Percentiles rank a stretch among this genome's conserved stretches.
These are phyloP conservation scores for Protea cynaroides DNA, from an alignment of 164 flowering plant species.

Conservation along the genomic window DNA sequence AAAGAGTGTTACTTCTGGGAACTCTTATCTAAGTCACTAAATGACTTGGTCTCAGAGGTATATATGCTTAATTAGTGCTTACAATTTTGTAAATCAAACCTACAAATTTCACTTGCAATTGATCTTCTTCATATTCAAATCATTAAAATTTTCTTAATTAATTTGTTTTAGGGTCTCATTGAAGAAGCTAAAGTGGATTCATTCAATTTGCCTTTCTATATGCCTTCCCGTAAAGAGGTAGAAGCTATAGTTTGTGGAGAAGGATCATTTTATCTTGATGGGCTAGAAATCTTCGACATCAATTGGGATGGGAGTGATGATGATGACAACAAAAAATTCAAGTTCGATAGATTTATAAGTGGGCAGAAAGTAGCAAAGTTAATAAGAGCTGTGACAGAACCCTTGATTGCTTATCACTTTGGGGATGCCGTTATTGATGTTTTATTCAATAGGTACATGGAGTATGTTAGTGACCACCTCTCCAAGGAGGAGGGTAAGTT, in stretches of 20 bases:
- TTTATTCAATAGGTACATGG: conserved; percentile 5
- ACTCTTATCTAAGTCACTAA: neutral
- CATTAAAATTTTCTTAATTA: neutral
- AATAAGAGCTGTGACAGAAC: conserved; percentile 13
- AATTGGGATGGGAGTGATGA: conserved; percentile 9
- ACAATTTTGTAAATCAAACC: neutral
- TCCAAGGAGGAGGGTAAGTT: neutral
- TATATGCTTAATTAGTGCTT: neutral
- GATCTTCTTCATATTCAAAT: neutral
- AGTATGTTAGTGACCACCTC: neutral
- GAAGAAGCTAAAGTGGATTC: neutral
- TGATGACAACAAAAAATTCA: neutral
- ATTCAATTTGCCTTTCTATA: conserved; percentile 6
- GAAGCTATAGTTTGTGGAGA: neutral
- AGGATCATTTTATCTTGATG: conserved; percentile 5
- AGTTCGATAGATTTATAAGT: neutral
- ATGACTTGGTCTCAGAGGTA: conserved; percentile 6
- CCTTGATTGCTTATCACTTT: conserved; percentile 15
- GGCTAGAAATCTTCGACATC: neutral
- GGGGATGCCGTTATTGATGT: conserved; percentile 7
- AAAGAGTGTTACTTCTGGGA: neutral
- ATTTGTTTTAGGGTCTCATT: conserved; percentile 4
- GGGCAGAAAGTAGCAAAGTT: conserved; percentile 4
- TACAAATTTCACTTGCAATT: neutral
- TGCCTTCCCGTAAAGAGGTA: neutral